Evolutionary conservation across 176 grass and related monocot genomes (phyloP), one percentile per base, ranked within the genome.

Genomic region (Triticum monococcum): DNA sequence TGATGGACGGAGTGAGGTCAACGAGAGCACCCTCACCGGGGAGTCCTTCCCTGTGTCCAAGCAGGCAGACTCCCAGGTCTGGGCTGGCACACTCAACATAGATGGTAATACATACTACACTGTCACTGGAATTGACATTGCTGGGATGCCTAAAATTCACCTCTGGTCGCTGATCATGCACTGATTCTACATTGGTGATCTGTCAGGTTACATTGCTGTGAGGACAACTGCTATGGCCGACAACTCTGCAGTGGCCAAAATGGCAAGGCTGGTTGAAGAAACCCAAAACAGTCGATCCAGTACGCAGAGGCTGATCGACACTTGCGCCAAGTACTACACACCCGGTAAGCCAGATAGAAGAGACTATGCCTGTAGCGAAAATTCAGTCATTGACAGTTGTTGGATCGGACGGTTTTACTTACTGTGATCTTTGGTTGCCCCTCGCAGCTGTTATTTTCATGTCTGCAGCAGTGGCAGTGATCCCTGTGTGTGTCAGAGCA

Each of bases 241-340:
- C 72, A 78, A 97, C 31, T 99, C 97, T 41, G 87, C 97, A 1
- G 94, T 97, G 11, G 97, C 97, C 11, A 96, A 89, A 90, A 99
- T 99, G 97, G 92, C 85, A 82, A 93, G 94, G 74, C 61, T 96
- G 12, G 97, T 96, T 35, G 97, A 96, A 90, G 97, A 99, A 99
- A 92, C 97, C 33, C 97, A 99, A 64, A 99, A 91, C 84, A 96
- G 79, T 36, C 83, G 94, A 75, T 99, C 97, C 28, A 79, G 63
- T 30, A 91, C 94, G 10, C 92, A 99, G 83, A 92, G 85, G 84
- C 75, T 94, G 83, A 99, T 99, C 32, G 97, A 96, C 67, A 91
- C 89, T n/a, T 96, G 92, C 24, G 87, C 94, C 46, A 99, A 94
- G 88, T 99, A 96, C 81, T 96, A 96, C 79, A 99, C 97, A 9